Conservation (phyloP, 305 asterid genomes). For the Rubia peregrina region DNA sequence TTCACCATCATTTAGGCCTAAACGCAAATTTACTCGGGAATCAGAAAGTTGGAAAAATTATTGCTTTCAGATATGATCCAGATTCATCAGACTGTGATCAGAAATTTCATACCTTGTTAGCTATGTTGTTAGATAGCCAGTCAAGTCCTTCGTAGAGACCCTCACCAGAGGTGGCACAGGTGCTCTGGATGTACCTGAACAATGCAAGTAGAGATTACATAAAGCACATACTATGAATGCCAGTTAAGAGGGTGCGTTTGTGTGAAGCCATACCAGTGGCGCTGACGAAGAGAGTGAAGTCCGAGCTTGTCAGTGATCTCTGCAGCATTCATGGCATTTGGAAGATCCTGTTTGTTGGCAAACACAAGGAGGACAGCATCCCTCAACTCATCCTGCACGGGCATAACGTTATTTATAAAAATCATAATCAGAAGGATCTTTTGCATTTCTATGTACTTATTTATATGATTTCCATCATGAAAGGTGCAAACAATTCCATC, state of each 20-base stretch:
- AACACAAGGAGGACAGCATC: conserved; percentile 84
- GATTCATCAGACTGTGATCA: conserved; percentile 3
- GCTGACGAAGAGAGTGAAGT: conserved; percentile 84
- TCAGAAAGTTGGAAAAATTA: not conserved
- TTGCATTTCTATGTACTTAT: not conserved
- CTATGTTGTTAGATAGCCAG: conserved; percentile 86
- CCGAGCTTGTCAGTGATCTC: conserved; percentile 93
- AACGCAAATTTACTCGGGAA: conserved; percentile 2
- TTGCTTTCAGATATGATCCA: not conserved
- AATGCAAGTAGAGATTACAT: not conserved
- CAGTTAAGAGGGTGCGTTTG: not conserved
- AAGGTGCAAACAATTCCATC: no score
- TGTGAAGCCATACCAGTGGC: conserved; percentile 54
- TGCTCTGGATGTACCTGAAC: conserved; percentile 73
- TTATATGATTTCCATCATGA: not conserved
- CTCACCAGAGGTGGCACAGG: conserved; percentile 71
- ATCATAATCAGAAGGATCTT: not conserved
- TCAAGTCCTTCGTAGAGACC: conserved; percentile 77
- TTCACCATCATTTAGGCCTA: conserved; percentile 31
- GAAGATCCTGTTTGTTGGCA: conserved; percentile 96
- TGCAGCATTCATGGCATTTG: conserved; percentile 95
- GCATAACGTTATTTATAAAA: not conserved
- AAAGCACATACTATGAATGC: not conserved
- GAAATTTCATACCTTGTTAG: conserved; percentile 42
- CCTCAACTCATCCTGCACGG: conserved; percentile 65